phyloP scores from a whole-genome alignment of 1,139 yeast species.

The Saccharomyces hybrid region DNA sequence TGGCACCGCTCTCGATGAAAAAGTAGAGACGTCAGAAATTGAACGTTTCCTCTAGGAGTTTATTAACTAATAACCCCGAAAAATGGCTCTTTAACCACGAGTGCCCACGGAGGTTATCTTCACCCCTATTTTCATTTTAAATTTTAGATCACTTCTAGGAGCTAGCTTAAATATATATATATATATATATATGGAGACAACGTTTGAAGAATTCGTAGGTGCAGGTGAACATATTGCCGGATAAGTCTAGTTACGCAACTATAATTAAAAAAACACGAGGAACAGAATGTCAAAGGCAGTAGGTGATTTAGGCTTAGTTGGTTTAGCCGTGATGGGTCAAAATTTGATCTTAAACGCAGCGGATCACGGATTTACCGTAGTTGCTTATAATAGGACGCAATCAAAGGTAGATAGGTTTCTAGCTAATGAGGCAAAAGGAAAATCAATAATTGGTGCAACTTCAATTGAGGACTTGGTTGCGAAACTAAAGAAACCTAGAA shows the following conservation, averaged over 20 bases:
- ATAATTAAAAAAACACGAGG: not conserved
- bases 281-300: not conserved
- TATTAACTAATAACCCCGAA: not conserved
- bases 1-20: not conserved
- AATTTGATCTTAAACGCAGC: conserved; percentile 96
- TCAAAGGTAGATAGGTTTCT: conserved; percentile 91
- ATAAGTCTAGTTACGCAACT: not conserved
- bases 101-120: not conserved
- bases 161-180: not conserved
- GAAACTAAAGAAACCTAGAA: conserved; percentile 94
- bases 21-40: not conserved
- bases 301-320: conserved; percentile 92
- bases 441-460: conserved; percentile 89
- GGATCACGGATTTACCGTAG: conserved; percentile 95
- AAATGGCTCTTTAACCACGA: not conserved
- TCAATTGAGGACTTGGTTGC: conserved; percentile 82
- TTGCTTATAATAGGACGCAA: conserved; percentile 96
- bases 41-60: not conserved
- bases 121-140: not conserved
- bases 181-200: not conserved
- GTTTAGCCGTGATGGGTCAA: conserved; percentile 99
- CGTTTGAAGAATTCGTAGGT: not conserved
- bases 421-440: conserved; percentile 93
- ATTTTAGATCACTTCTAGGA: not conserved
- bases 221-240: not conserved